A percentile compares a stretch with the other conserved stretches of the same genome.
These are phyloP conservation scores for Mariannaea elegans DNA, from an alignment of 2,329 filamentous ascomycete species.

Conservation along the genomic window DNA sequence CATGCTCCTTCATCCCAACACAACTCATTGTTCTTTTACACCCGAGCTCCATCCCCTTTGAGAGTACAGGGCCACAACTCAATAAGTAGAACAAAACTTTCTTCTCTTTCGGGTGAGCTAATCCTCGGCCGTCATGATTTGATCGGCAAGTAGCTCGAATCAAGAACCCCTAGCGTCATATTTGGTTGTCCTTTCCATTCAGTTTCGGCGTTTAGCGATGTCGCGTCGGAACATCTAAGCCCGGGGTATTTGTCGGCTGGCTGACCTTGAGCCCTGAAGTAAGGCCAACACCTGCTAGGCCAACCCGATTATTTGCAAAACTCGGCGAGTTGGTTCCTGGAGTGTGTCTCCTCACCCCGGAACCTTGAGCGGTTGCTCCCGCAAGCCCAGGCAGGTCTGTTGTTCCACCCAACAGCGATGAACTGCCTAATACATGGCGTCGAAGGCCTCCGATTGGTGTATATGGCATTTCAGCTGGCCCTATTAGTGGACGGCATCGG, in stretches of 20 bases:
- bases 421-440: conserved; percentile 20
- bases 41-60: too few relatives aligned
- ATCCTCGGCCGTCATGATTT: too few relatives aligned
- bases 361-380: conserved; percentile 17
- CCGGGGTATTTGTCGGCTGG: conserved; percentile 32
- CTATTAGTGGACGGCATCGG: conserved; percentile 14
- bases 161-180: too few relatives aligned
- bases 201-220: conserved; percentile 16
- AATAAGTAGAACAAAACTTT: too few relatives aligned
- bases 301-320: conserved; percentile 32
- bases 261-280: conserved; percentile 44
- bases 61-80: too few relatives aligned
- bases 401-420: conserved; percentile 13
- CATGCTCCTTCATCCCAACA: too few relatives aligned
- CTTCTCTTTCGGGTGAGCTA: too few relatives aligned
- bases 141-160: too few relatives aligned
- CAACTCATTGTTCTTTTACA: too few relatives aligned
- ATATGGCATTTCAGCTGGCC: conserved; percentile 19
- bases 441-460: conserved; percentile 14
- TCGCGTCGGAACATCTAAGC: conserved; percentile 24
- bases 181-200: background rate
- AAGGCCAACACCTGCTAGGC: conserved; percentile 40
- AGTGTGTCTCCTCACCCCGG: conserved; percentile 18
- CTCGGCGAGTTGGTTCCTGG: conserved; percentile 19
- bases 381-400: conserved; percentile 14